Evolutionary conservation across 768 basidiomycete genomes (phyloP).

Genomic region (Leccinellum rugosiceps): DNA sequence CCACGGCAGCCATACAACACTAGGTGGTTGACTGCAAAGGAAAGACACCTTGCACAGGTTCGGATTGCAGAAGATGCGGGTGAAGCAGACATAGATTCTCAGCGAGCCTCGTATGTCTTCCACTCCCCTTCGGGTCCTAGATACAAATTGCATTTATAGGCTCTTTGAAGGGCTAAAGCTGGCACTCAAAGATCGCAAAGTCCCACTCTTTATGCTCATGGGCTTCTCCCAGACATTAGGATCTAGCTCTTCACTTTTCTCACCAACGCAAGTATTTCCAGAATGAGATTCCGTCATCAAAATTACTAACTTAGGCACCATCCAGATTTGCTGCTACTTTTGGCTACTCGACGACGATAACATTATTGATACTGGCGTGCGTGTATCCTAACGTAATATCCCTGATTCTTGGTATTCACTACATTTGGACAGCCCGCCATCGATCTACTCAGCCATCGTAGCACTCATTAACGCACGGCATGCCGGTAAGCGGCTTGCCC

Average conservation of each 20-base stretch:
- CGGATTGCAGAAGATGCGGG: constrained; percentile 67
- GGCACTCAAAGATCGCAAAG: constrained; percentile 56
- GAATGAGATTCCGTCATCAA: not conserved
- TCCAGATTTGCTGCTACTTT: constrained; percentile 55
- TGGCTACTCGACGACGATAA: constrained; percentile 58
- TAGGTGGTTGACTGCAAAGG: constrained; percentile 48
- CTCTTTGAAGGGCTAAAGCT: constrained; percentile 36
- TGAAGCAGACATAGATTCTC: constrained; percentile 59
- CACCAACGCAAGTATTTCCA: constrained; percentile 38
- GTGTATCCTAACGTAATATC: constrained; percentile 16
- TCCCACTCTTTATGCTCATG: constrained; percentile 52
- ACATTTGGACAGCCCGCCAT: constrained; percentile 48
- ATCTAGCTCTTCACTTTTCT: constrained; percentile 60
- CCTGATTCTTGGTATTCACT: not conserved
- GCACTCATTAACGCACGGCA: constrained; percentile 54
- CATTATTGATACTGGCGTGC: constrained; percentile 60
- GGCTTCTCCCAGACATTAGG: constrained; percentile 50
- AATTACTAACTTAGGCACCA: not conserved
- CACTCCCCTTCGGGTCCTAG: not conserved
- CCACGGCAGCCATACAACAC: constrained; percentile 55
- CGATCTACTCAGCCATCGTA: constrained; percentile 50
- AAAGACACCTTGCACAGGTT: constrained; percentile 58
- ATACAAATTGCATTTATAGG: constrained; percentile 2
- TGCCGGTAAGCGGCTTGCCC: constrained; percentile 36
- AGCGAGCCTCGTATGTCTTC: constrained; percentile 50